Conservation (phyloP, 208 protist species). For the Plasmodiophora brassicae region DNA sequence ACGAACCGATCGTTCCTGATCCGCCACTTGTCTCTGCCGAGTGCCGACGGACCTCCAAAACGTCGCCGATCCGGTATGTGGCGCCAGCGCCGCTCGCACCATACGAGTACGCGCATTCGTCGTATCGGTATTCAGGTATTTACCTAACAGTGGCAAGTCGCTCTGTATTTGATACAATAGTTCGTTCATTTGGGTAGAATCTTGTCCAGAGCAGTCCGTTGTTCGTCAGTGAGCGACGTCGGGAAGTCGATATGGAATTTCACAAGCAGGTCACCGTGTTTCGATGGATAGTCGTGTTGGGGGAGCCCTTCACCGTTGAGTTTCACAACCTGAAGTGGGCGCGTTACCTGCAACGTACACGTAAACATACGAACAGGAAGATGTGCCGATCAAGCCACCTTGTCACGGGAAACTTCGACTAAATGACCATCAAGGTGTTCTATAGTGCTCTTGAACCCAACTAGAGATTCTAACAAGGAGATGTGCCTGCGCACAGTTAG, state of each 20-base stretch:
- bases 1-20: too few relatives aligned
- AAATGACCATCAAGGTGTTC: not conserved
- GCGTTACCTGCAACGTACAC: not conserved
- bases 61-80: too few relatives aligned
- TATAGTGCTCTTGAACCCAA: not conserved
- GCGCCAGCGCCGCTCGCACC: too few relatives aligned
- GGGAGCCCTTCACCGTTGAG: not conserved
- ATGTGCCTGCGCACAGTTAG: slow-evolving; percentile 20
- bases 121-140: too few relatives aligned
- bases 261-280: slow-evolving; percentile 5
- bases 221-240: not conserved
- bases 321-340: not conserved
- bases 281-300: not conserved
- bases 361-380: not conserved
- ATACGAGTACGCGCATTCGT: too few relatives aligned
- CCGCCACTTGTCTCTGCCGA: too few relatives aligned
- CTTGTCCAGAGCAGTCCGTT: not conserved
- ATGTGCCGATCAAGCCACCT: not conserved
- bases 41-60: too few relatives aligned
- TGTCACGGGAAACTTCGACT: not conserved
- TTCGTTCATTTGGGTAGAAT: not conserved
- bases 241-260: not conserved
- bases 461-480: not conserved
- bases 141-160: too few relatives aligned
- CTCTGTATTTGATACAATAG: too few relatives aligned